Evolutionary conservation across 140 eudicot species (phyloP), one percentile per base, ranked within the genome.

Genomic region (Erigeron philadelphicus): DNA sequence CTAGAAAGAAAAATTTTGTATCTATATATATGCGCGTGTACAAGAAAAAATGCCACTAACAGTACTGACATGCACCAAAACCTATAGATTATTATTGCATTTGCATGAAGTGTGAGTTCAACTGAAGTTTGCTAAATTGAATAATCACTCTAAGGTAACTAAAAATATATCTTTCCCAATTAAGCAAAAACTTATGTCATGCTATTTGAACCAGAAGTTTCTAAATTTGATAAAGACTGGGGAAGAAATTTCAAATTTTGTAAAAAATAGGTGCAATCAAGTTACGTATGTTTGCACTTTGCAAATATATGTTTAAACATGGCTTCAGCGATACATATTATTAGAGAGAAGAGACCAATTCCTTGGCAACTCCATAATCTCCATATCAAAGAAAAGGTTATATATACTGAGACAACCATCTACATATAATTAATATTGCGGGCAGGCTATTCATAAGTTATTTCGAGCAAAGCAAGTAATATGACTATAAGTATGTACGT

Each of bases 371-470:
- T 61, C 70, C 67, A 6, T 8, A 23, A 56, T 66, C 67, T 25
- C 43, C 11, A 10, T 18, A 23, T 59, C 61, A 61, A 59, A 66
- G 45, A 45, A 46, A 53, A 31, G 74, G 57, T 59, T 57, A 65
- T 55, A 11, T 57, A 42, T 18, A 23, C 74, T 70, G 56, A 56
- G 23, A 12, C 42, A 69, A 41, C 15, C 6, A n/a, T 42, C 19
- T 11, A 66, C 44, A 75, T 45, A 45, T 23, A 65, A 31, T 17
- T 48, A 25, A 48, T 21, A 21, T 21, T 21, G 25, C 18, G 31
- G 38, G 62, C 52, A 35, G 53, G 67, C 12, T 11, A 42, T 58
- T 40, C 64, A 72, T 42, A n/a, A 17, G 23, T 73, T 46, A 55
- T 3, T 50, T 50, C 15, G 13, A 6, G 21, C 16, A 72, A 31